phyloP scores from a whole-genome alignment of 192 early-diverging fungal species.

The Rhizophagus sp. region DNA sequence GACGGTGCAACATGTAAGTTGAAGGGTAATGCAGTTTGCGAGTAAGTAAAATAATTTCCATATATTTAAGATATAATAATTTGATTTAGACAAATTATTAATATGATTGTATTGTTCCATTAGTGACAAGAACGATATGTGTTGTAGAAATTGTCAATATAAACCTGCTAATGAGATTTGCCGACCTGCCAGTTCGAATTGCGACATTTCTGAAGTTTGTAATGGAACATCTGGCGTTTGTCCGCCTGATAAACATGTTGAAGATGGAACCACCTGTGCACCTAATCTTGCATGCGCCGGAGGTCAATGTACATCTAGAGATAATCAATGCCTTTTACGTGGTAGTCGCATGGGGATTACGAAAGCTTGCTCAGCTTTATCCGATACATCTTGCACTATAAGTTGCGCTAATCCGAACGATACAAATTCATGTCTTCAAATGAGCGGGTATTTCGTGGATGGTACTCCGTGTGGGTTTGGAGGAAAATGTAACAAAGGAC shows the following conservation, averaged over 20 bases:
- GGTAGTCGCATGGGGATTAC: conserved; percentile 53
- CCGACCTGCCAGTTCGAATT: conserved; percentile 71
- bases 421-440: conserved; percentile 47
- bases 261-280: conserved; percentile 72
- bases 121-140: conserved; percentile 80
- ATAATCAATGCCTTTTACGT: conserved; percentile 66
- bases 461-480: conserved; percentile 69
- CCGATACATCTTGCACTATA: conserved; percentile 58
- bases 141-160: conserved; percentile 75
- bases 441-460: conserved; percentile 67
- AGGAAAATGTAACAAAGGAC: conserved; percentile 64
- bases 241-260: conserved; percentile 64
- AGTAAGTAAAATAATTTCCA: conserved; percentile 31
- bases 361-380: conserved; percentile 53
- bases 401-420: conserved; percentile 59
- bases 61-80: not conserved
- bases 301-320: conserved; percentile 72
- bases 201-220: conserved; percentile 81
- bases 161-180: conserved; percentile 62
- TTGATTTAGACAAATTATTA: not conserved
- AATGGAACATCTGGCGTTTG: conserved; percentile 70
- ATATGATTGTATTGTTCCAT: not conserved
- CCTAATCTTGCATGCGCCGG: conserved; percentile 61
- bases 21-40: conserved; percentile 72
- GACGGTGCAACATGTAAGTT: conserved; percentile 78